Percentiles rank a stretch among this genome's conserved stretches.
These are phyloP conservation scores for Phytophthora ramorum DNA, from an alignment of 352 stramenopile genomes.

Conservation along the genomic window DNA sequence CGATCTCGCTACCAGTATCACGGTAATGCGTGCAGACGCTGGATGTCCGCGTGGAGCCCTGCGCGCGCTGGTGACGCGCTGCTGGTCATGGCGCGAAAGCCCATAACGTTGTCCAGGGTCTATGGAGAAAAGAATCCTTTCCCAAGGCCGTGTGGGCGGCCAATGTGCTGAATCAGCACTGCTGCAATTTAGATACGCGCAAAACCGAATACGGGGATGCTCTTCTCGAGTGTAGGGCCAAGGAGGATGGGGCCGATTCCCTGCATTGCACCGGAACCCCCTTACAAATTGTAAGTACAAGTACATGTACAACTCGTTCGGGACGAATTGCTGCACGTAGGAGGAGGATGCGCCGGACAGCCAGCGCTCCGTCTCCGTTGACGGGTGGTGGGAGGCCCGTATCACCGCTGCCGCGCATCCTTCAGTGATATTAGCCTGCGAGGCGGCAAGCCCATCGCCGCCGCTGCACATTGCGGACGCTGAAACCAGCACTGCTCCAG, in stretches of 20 bases:
- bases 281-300: background rate
- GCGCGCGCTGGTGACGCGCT: slow-evolving; percentile 12
- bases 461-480: background rate
- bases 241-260: slow-evolving; percentile 6
- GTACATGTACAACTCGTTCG: too few relatives aligned
- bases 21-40: background rate
- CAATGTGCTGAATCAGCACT: background rate
- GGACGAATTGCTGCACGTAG: slow-evolving; percentile 9
- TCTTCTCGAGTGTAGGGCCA: slow-evolving; percentile 1
- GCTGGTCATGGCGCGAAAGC: slow-evolving; percentile 17
- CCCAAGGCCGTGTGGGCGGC: too few relatives aligned
- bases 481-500: background rate
- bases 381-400: slow-evolving; percentile 8
- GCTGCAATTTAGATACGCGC: slow-evolving; percentile 19
- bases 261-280: slow-evolving; percentile 26
- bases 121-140: too few relatives aligned
- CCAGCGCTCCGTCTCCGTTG: slow-evolving; percentile 3
- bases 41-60: slow-evolving; percentile 7
- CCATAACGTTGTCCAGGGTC: too few relatives aligned
- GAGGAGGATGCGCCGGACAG: slow-evolving; percentile 1
- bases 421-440: slow-evolving; percentile 20
- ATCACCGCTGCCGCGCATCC: slow-evolving; percentile 27
- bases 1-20: slow-evolving; percentile 23
- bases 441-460: slow-evolving; percentile 21
- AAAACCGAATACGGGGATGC: slow-evolving; percentile 37